A percentile compares a stretch with the other conserved stretches of the same genome.
Conservation (phyloP, 2,329 filamentous ascomycete species). For the Fusarium armeniacum region DNA sequence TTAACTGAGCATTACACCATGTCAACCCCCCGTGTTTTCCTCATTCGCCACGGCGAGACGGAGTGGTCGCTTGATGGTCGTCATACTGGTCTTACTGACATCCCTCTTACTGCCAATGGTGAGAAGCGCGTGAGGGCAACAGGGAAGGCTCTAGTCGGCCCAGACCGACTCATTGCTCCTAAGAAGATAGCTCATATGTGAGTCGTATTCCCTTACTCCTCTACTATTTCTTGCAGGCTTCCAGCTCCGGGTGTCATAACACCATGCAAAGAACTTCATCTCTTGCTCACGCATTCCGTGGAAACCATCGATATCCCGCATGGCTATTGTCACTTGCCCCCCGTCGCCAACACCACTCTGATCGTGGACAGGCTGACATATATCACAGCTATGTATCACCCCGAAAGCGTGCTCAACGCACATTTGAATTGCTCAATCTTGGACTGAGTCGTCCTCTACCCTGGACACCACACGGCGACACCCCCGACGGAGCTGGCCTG, state of each 20-base stretch:
- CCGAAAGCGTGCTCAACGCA: constrained; percentile 84
- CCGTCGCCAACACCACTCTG: not conserved
- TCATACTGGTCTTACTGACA: constrained; percentile 89
- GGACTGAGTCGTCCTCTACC: constrained; percentile 77
- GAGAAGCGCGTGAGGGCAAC: constrained; percentile 82
- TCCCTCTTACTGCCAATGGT: constrained; percentile 85
- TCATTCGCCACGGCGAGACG: constrained; percentile 92
- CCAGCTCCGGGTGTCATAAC: not conserved
- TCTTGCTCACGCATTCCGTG: not conserved
- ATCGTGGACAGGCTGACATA: constrained; percentile 4
- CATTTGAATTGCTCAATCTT: constrained; percentile 88
- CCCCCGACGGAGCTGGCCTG: constrained; percentile 55
- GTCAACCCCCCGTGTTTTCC: constrained; percentile 79
- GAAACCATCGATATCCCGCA: not conserved
- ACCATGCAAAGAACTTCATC: not conserved
- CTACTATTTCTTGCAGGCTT: not conserved
- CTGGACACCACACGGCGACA: constrained; percentile 71
- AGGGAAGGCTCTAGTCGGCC: constrained; percentile 84
- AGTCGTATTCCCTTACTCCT: constrained; percentile 48
- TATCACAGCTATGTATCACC: constrained; percentile 82
- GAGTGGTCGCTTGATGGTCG: constrained; percentile 92
- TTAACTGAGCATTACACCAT: constrained; percentile 35
- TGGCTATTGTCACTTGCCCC: not conserved
- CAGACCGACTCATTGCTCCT: constrained; percentile 87
- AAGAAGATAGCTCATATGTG: constrained; percentile 86